These are phyloP conservation scores for Dactylorhiza incarnata DNA, from an alignment of 106 monocot genomes.

Conservation along the genomic window DNA sequence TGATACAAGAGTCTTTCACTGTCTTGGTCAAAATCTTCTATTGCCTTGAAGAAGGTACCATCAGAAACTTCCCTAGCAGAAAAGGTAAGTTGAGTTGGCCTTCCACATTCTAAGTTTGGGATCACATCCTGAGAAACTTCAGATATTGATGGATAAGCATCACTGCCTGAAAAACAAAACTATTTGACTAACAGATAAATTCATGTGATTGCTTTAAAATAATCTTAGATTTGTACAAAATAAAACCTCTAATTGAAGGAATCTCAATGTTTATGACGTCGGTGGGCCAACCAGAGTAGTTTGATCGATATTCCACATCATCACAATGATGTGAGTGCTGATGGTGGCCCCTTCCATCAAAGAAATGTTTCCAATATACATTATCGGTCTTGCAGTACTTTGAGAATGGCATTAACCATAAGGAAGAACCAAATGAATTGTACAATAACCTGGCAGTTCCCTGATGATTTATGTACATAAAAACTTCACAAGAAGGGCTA, in stretches of 20 bases:
- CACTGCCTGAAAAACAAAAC: conserved; percentile 27
- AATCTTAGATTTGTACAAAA: conserved; percentile 3
- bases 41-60: conserved; percentile 94
- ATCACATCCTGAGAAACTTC: conserved; percentile 42
- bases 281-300: conserved; percentile 88
- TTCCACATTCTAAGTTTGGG: conserved; percentile 57
- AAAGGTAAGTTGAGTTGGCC: conserved; percentile 66
- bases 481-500: background rate
- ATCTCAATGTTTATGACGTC: conserved; percentile 83
- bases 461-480: conserved; percentile 32
- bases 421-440: conserved; percentile 85
- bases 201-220: conserved; percentile 4
- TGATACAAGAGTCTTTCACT: conserved; percentile 58
- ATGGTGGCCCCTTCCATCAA: conserved; percentile 49
- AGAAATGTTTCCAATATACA: conserved; percentile 75
- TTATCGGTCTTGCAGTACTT: conserved; percentile 82
- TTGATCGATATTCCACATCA: conserved; percentile 53
- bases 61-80: conserved; percentile 85
- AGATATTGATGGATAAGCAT: conserved; percentile 68
- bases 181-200: background rate
- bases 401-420: conserved; percentile 91
- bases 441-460: conserved; percentile 86
- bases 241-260: conserved; percentile 70
- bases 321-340: conserved; percentile 48
- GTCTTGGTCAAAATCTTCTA: conserved; percentile 85